Conservation (phyloP, 148 eudicot genomes). For the Fagopyrum homotropicum region DNA sequence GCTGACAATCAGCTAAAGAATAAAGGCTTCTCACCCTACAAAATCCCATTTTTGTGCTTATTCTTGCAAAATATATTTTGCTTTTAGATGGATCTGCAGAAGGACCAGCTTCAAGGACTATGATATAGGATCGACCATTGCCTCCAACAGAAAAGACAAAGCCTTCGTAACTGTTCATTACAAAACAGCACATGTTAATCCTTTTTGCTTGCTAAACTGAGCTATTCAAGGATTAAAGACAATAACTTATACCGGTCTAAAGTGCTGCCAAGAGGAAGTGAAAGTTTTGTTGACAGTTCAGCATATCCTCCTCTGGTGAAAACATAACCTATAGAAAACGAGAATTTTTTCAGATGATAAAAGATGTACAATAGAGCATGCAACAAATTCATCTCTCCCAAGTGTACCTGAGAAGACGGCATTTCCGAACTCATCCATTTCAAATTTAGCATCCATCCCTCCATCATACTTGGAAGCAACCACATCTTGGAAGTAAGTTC, state of each 20-base stretch:
- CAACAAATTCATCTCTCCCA: conserved; percentile 11
- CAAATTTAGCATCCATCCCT: conserved; percentile 84
- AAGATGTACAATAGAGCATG: not conserved
- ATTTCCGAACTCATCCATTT: conserved; percentile 54
- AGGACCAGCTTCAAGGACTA: conserved; percentile 82
- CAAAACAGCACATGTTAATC: not conserved
- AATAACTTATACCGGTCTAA: conserved; percentile 63
- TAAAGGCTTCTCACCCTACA: conserved; percentile 61
- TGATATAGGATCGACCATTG: conserved; percentile 86
- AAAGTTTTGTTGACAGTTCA: conserved; percentile 69
- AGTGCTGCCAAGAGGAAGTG: conserved; percentile 85
- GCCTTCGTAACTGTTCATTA: conserved; percentile 75
- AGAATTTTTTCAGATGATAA: not conserved
- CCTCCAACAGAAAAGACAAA: conserved; percentile 90
- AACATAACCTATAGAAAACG: conserved; percentile 57
- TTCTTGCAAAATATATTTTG: conserved; percentile 70
- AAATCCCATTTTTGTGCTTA: conserved; percentile 90
- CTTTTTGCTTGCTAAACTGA: not conserved
- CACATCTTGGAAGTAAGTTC: conserved; percentile 84
- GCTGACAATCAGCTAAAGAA: not conserved
- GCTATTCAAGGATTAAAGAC: not conserved
- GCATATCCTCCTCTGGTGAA: conserved; percentile 91
- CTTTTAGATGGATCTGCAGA: conserved; percentile 58
- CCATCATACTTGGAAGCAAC: conserved; percentile 80
- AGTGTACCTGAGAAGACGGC: conserved; percentile 86